These are phyloP conservation scores for Tolypocladium tropicale DNA, from an alignment of 2,329 filamentous ascomycete species.

Conservation along the genomic window DNA sequence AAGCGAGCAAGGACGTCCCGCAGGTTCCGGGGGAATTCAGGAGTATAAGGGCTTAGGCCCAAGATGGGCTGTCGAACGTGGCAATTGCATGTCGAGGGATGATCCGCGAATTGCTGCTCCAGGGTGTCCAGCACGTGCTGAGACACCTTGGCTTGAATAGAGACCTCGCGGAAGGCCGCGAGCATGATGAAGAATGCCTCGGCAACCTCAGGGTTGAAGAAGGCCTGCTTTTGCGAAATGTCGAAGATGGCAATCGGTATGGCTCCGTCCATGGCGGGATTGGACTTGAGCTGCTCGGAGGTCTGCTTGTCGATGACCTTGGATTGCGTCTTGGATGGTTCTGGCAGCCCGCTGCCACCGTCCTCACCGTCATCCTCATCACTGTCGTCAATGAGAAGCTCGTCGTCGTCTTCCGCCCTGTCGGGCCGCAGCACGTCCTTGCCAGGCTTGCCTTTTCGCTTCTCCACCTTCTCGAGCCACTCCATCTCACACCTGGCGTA, in stretches of 20 bases:
- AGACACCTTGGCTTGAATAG: constrained; percentile 55
- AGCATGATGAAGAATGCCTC: constrained; percentile 77
- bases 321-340: constrained; percentile 28
- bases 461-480: constrained; percentile 74
- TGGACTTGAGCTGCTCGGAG: constrained; percentile 50
- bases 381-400: constrained; percentile 30
- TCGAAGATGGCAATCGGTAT: constrained; percentile 92
- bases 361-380: constrained; percentile 38
- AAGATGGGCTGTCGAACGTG: constrained; percentile 61
- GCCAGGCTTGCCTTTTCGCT: constrained; percentile 48
- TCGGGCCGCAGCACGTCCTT: constrained; percentile 34
- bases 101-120: constrained; percentile 45
- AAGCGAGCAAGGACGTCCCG: constrained; percentile 54
- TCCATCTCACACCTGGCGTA: constrained; percentile 89
- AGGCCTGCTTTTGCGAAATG: constrained; percentile 67
- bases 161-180: constrained; percentile 54
- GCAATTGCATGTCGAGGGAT: constrained; percentile 57
- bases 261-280: constrained; percentile 81
- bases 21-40: constrained; percentile 64
- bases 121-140: constrained; percentile 64
- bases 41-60: constrained; percentile 50
- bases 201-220: constrained; percentile 54
- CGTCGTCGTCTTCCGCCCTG: constrained; percentile 37
- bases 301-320: constrained; percentile 37
- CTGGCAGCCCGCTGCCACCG: constrained; percentile 32